These are phyloP conservation scores for Chaetothyriales sp. DNA, from an alignment of 2,329 filamentous ascomycete species.

Conservation along the genomic window DNA sequence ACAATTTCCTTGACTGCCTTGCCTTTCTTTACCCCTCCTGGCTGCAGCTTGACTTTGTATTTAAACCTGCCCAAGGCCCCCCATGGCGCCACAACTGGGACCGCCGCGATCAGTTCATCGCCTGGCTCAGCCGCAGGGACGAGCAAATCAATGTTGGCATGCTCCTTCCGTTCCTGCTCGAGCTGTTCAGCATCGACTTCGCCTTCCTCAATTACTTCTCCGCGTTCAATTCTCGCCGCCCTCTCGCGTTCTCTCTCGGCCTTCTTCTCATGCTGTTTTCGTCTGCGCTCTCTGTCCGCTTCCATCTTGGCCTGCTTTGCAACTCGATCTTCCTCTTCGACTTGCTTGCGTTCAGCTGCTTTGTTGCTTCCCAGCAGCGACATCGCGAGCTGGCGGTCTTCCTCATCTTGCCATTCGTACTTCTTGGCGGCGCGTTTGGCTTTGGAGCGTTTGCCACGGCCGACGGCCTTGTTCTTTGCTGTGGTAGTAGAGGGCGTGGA, in stretches of 20 bases:
- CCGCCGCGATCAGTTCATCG: slow-evolving; percentile 55
- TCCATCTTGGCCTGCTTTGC: slow-evolving; percentile 58
- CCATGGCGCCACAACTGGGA: slow-evolving; percentile 52
- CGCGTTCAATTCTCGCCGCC: slow-evolving; percentile 27
- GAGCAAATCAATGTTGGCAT: slow-evolving; percentile 52
- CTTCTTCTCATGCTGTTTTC: slow-evolving; percentile 64
- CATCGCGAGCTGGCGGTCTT: slow-evolving; percentile 74
- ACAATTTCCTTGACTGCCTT: slow-evolving; percentile 86
- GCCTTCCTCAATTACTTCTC: slow-evolving; percentile 35
- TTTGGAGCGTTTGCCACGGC: slow-evolving; percentile 31
- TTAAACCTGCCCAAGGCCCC: slow-evolving; percentile 56
- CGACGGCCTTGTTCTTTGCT: slow-evolving; percentile 15
- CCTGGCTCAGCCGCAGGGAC: slow-evolving; percentile 65
- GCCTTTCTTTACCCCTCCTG: slow-evolving; percentile 78
- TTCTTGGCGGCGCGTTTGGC: slow-evolving; percentile 51
- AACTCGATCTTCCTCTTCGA: slow-evolving; percentile 50
- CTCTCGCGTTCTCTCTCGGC: slow-evolving; percentile 54
- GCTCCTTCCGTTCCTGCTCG: slow-evolving; percentile 31
- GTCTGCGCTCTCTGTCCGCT: slow-evolving; percentile 59
- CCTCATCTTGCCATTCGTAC: slow-evolving; percentile 90
- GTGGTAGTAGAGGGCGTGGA: slow-evolving; percentile 13
- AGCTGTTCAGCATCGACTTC: slow-evolving; percentile 40
- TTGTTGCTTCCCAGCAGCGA: slow-evolving; percentile 63
- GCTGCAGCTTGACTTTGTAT: slow-evolving; percentile 91
- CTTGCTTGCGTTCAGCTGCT: slow-evolving; percentile 54